These are phyloP conservation scores for Terana coerulea DNA, from an alignment of 768 basidiomycete genomes.

Conservation along the genomic window DNA sequence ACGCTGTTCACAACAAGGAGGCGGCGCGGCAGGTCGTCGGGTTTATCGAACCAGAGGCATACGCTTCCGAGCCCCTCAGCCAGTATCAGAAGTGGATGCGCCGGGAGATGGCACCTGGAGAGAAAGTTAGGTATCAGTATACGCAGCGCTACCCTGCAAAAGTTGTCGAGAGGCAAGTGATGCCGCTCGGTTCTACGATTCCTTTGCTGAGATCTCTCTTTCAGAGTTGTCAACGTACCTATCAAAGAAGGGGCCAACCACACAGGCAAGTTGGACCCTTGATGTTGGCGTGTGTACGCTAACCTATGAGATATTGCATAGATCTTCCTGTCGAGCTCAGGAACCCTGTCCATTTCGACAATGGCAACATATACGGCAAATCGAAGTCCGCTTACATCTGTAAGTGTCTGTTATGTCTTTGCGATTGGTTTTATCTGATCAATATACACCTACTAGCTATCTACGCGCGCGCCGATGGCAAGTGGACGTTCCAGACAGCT, in stretches of 20 bases:
- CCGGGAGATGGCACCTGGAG: constrained; percentile 19
- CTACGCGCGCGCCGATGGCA: constrained; percentile 53
- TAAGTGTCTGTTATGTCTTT: neutral
- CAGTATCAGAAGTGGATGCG: constrained; percentile 42
- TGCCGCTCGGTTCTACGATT: neutral
- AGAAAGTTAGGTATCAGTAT: constrained; percentile 54
- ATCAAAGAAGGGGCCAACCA: constrained; percentile 48
- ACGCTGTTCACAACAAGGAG: neutral
- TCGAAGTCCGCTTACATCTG: neutral
- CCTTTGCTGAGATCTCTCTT: neutral
- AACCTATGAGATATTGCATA: neutral
- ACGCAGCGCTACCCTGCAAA: constrained; percentile 37
- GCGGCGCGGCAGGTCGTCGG: neutral
- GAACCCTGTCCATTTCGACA: neutral
- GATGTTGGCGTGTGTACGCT: neutral
- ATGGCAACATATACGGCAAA: neutral
- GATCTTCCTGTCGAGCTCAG: neutral
- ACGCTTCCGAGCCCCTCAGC: constrained; percentile 40
- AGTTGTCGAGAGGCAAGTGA: constrained; percentile 47
- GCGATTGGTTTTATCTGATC: neutral
- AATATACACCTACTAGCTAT: constrained; percentile 31
- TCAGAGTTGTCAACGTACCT: constrained; percentile 41
- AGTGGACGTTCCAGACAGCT: constrained; percentile 58
- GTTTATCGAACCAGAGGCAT: constrained; percentile 34
- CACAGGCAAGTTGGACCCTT: constrained; percentile 35